Conservation (phyloP, 140 eudicot species). For the Ambrosia hybrid region DNA sequence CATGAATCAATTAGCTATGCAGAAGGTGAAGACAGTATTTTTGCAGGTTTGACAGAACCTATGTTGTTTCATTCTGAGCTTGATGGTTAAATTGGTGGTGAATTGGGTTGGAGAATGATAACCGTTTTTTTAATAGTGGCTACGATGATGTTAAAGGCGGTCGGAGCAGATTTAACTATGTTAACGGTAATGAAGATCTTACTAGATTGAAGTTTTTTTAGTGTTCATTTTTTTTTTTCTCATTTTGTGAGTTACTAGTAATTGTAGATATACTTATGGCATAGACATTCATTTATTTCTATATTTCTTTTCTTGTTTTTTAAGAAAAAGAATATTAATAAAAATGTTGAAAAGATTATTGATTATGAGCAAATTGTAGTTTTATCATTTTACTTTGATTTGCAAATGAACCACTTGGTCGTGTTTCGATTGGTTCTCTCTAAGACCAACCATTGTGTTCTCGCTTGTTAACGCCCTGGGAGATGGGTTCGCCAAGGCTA, state of each 20-base stretch:
- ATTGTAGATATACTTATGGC: conserved; percentile 41
- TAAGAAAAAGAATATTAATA: conserved; percentile 28
- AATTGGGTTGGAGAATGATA: not conserved
- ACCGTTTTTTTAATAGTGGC: not conserved
- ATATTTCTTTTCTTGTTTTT: conserved; percentile 21
- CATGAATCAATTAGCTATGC: conserved; percentile 51
- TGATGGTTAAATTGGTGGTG: conserved; percentile 31
- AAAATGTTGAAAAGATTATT: conserved; percentile 10
- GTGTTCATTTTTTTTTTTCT: not conserved
- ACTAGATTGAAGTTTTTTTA: conserved; percentile 13
- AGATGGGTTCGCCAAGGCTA: too few species aligned
- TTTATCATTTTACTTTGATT: too few species aligned
- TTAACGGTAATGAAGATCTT: conserved; percentile 3
- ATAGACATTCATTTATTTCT: conserved; percentile 49
- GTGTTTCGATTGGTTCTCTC: too few species aligned
- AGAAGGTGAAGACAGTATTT: conserved; percentile 57
- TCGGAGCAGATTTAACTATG: not conserved
- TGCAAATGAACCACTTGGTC: too few species aligned
- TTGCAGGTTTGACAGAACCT: conserved; percentile 48
- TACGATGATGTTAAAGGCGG: not conserved
- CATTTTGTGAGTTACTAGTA: conserved; percentile 8
- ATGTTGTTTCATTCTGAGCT: conserved; percentile 61
- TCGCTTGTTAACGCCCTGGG: too few species aligned
- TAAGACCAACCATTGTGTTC: too few species aligned
- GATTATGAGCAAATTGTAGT: too few species aligned